Evolutionary conservation across 495 filamentous ascomycete species (phyloP).

Genomic region (Annulohypoxylon moriforme): DNA sequence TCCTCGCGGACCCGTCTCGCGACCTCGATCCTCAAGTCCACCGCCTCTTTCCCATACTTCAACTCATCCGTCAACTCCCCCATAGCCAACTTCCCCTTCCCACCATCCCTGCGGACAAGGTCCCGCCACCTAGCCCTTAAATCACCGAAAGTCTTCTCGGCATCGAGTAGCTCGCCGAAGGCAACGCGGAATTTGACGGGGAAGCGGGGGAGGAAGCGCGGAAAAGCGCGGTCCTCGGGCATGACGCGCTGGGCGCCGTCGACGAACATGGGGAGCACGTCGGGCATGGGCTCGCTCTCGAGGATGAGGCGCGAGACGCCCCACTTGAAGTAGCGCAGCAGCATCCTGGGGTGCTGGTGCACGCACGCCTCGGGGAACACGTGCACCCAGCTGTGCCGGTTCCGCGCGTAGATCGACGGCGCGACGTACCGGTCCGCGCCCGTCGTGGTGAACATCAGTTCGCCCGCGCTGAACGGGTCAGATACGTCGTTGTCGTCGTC

Average conservation of each 20-base stretch:
- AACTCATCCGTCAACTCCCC: constrained; percentile 77
- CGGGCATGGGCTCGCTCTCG: constrained; percentile 83
- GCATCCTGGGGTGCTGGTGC: constrained; percentile 82
- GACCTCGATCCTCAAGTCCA: constrained; percentile 82
- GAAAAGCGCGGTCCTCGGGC: constrained; percentile 80
- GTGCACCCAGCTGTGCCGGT: constrained; percentile 83
- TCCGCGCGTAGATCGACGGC: constrained; percentile 64
- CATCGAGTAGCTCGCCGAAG: constrained; percentile 74
- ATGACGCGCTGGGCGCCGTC: constrained; percentile 87
- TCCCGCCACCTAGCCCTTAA: constrained; percentile 74
- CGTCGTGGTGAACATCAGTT: constrained; percentile 73
- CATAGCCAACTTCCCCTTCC: constrained; percentile 43
- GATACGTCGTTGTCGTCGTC: constrained; percentile 45
- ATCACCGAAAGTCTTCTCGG: constrained; percentile 72
- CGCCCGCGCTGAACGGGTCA: constrained; percentile 69
- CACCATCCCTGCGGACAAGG: constrained; percentile 58
- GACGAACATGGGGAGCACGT: constrained; percentile 93
- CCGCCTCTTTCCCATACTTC: constrained; percentile 76
- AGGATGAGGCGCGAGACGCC: constrained; percentile 89
- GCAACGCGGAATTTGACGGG: constrained; percentile 78
- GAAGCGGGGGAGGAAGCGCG: constrained; percentile 82
- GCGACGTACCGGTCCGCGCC: constrained; percentile 67
- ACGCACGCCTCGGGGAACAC: constrained; percentile 96
- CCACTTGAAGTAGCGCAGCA: constrained; percentile 98
- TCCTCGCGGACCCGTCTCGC: constrained; percentile 80